Evolutionary conservation across 2,329 filamentous ascomycete genomes (phyloP), one percentile per base, ranked within the genome.

Genomic region (Calonectria montana): DNA sequence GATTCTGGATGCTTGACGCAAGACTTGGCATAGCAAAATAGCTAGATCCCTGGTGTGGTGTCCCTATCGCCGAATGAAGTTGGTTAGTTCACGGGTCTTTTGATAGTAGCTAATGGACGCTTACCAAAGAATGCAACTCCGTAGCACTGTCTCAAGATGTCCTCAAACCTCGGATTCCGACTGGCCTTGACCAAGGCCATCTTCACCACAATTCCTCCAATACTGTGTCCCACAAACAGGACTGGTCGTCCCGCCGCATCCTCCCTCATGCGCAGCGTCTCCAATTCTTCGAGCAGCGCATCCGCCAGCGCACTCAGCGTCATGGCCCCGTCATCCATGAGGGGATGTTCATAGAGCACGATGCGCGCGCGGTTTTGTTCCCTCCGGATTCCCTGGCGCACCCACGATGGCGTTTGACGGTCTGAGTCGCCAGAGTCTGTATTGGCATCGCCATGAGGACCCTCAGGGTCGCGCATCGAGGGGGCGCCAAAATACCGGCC

Each of bases 41-140:
- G 50, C 88, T 91, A 0, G 90, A 92, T 3, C 91, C 91, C 21
- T 89, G 89, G 75, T 92, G 91, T 0, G 91, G 91, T 1, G 90
- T 90, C 21, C 86, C 88, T 90, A 41, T 6, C 37, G 3, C 35
- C n/a, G 25, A 29, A 12, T 4, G 3, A 35, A 64, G 1, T 2
- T 15, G 3, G 25, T 78, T 13, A 78, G 76, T 53, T 31, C 3
- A 4, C 23, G 12, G 0, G 37, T 12, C 12, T 3, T 25, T 1
- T 1, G 9, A 13, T 16, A 3, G 2, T 3, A 9, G 3, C 4
- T 0, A 3, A 16, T 39, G 10, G n/a, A 39, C 83, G 72, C 85
- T 82, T 73, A 90, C 89, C 86, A 77, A 91, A 89, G 74, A 92
- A 92, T 0, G 88, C 89, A 57, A 91, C 87, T 0, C 90, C 90